Evolutionary conservation across 2,329 filamentous ascomycete species (phyloP).

Genomic region (Macrophomina tecta): DNA sequence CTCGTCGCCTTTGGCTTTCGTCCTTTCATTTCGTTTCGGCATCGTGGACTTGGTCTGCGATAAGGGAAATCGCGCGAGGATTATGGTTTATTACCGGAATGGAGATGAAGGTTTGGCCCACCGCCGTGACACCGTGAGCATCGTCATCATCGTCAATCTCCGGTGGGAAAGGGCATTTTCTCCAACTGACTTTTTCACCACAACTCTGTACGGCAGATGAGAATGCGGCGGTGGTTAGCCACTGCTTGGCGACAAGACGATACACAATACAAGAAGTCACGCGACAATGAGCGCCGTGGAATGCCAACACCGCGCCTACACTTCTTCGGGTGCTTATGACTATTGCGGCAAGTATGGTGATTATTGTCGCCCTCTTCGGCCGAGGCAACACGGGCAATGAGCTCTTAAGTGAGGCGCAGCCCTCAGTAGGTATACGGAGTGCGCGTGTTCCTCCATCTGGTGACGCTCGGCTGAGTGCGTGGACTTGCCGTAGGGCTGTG

Average conservation of each 20-base stretch:
- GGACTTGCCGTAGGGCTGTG: not conserved
- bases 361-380: not conserved
- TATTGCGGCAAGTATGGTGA: not conserved
- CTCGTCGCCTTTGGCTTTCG: not conserved
- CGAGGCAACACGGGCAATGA: not conserved
- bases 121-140: not conserved
- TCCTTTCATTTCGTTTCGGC: not conserved
- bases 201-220: constrained; percentile 5
- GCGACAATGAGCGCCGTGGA: not conserved
- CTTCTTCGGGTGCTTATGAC: not conserved
- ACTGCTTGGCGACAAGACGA: constrained; percentile 6
- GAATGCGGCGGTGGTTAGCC: not conserved
- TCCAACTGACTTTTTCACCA: constrained; percentile 5
- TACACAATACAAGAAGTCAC: not conserved
- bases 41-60: not conserved
- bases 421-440: too few relatives aligned
- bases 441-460: not conserved
- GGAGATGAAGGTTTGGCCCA: not conserved
- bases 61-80: not conserved
- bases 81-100: not conserved
- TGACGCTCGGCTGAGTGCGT: constrained; percentile 11
- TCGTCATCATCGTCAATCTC: not conserved
- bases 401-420: constrained; percentile 2
- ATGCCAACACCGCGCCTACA: not conserved
- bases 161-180: not conserved